phyloP scores from a whole-genome alignment of 106 monocot genomes.

The Dendrobium catenatum region DNA sequence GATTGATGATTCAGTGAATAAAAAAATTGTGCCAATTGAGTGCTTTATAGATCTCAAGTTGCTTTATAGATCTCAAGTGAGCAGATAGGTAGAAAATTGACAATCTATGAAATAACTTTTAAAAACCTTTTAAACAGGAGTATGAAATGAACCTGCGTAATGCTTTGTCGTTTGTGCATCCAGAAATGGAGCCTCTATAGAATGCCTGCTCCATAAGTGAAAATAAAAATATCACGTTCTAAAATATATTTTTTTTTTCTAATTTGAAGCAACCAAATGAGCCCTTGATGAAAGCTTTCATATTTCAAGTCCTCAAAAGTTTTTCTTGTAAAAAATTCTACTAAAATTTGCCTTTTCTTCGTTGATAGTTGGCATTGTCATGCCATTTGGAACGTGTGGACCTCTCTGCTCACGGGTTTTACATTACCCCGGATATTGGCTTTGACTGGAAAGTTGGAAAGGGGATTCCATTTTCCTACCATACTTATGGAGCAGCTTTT shows the following conservation, averaged over 20 bases:
- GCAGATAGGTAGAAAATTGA: too few relatives aligned
- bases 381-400: slow-evolving; percentile 81
- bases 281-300: not conserved
- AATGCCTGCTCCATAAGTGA: not conserved
- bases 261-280: not conserved
- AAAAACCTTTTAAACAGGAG: too few relatives aligned
- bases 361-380: slow-evolving; percentile 51
- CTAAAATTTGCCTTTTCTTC: not conserved
- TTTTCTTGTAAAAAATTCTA: not conserved
- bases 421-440: slow-evolving; percentile 75
- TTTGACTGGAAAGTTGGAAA: slow-evolving; percentile 68
- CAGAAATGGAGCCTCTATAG: too few relatives aligned
- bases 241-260: not conserved
- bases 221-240: not conserved
- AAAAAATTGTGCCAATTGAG: too few relatives aligned
- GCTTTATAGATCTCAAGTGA: too few relatives aligned
- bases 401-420: slow-evolving; percentile 96
- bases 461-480: slow-evolving; percentile 73
- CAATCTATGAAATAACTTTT: too few relatives aligned
- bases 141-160: too few relatives aligned
- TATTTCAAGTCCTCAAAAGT: not conserved
- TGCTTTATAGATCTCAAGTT: too few relatives aligned
- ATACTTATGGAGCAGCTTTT: slow-evolving; percentile 88
- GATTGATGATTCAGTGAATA: too few relatives aligned
- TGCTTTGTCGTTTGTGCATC: too few relatives aligned